phyloP scores from a whole-genome alignment of 495 filamentous ascomycete species.

The Neurospora africana region DNA sequence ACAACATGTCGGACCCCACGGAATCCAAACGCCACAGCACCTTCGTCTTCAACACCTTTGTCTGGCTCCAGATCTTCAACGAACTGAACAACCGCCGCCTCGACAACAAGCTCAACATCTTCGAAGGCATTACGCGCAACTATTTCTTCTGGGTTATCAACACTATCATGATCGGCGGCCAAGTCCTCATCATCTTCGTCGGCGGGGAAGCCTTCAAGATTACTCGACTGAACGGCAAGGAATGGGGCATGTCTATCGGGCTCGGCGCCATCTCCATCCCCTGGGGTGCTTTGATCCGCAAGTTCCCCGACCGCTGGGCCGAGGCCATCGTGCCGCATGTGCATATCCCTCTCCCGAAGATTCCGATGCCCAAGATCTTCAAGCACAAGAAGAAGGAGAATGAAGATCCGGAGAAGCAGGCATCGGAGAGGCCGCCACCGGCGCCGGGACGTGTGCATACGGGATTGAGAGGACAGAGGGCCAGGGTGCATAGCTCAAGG shows the following conservation, averaged over 20 bases:
- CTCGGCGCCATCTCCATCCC: slow-evolving; percentile 62
- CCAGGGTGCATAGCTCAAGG: background rate
- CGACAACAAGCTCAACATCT: slow-evolving; percentile 83
- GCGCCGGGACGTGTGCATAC: background rate
- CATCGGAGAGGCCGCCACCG: background rate
- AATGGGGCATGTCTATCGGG: slow-evolving; percentile 68
- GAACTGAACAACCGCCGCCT: slow-evolving; percentile 74
- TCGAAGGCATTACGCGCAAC: slow-evolving; percentile 73
- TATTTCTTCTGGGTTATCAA: slow-evolving; percentile 77
- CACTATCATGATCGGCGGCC: slow-evolving; percentile 75
- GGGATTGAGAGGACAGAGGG: background rate
- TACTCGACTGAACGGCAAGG: slow-evolving; percentile 41
- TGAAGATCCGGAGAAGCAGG: slow-evolving; percentile 3
- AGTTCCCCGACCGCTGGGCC: slow-evolving; percentile 40
- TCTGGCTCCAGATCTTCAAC: slow-evolving; percentile 96
- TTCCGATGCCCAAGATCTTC: slow-evolving; percentile 7
- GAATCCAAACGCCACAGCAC: slow-evolving; percentile 44
- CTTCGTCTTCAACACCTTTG: slow-evolving; percentile 86
- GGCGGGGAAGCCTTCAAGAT: slow-evolving; percentile 65
- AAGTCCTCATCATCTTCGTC: slow-evolving; percentile 70
- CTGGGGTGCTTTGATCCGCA: slow-evolving; percentile 56
- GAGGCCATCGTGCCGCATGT: slow-evolving; percentile 9
- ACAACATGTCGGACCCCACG: slow-evolving; percentile 14
- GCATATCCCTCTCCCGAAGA: background rate
- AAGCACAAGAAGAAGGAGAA: slow-evolving; percentile 3